Base-by-base conservation (phyloP, 1,139 yeast species). In the Candida gigantensis region DNA sequence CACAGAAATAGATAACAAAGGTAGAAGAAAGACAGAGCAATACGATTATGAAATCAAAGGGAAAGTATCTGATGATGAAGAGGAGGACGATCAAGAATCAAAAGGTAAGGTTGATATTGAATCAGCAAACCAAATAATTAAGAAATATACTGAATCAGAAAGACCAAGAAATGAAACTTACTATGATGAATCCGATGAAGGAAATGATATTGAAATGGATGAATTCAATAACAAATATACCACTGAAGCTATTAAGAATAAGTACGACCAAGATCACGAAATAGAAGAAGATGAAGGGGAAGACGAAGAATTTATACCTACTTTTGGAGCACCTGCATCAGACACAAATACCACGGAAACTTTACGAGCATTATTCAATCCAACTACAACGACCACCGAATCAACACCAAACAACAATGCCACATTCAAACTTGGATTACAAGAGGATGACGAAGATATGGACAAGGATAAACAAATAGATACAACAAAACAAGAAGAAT, bases 301-400 rank as follows among this genome's bases (percentile, higher is more conserved):
- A 3, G 44, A 41, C 20, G 37, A 37, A 3, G 81, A 78, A 37
- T 74, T 72, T 42, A 62, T 76, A 18, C 84, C 86, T 3, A 61
- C 71, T 0, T 79, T 79, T 49, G 77, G 75, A 1, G 36, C 52
- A 3, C 37, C 45, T 6, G 25, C 53, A 2, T 62, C 62, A 19
- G 27, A 61, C 5, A 49, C 57, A 27, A 73, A 67, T 46, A 72
- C 58, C 14, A 74, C 88, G 0, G 90, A 81, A 49, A 69, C 75
- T 0, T 72, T 85, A 34, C 75, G 94, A 55, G 60, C 76, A 0
- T 60, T 85, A 34, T 81, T 86, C 62, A 81, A 81, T 46, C 75
- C 7, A 60, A 33, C 40, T 52, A n/a, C 65, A 49, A 46, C 7
- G 8, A 17, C 26, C 26, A 23, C 40, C 21, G 41, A 40, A 29